Evolutionary conservation across 2,329 filamentous ascomycete genomes (phyloP).

Genomic region (Zymoseptoria crescenta): DNA sequence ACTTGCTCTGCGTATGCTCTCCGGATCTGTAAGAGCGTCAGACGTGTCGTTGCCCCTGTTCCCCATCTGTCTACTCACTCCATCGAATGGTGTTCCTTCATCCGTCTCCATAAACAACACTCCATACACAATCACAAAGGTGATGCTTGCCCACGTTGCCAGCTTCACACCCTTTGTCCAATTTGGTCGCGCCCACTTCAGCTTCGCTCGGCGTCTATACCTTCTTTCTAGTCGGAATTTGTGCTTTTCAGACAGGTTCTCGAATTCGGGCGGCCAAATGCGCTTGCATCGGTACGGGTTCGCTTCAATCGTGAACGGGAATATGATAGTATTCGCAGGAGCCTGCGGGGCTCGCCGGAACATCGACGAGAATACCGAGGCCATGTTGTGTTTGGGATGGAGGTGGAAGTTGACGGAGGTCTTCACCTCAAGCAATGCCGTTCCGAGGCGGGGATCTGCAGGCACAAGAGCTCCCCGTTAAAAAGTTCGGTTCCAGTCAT

Average conservation of each 20-base stretch:
- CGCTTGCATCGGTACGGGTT: constrained; percentile 61
- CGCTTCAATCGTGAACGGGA: constrained; percentile 35
- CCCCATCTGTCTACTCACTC: constrained; percentile 32
- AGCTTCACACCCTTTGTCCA: constrained; percentile 61
- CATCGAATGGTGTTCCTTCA: constrained; percentile 43
- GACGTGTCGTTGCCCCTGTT: not conserved
- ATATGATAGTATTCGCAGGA: constrained; percentile 15
- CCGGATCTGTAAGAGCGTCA: constrained; percentile 6
- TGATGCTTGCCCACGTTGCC: constrained; percentile 53
- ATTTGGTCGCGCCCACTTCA: constrained; percentile 53
- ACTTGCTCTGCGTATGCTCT: constrained; percentile 10
- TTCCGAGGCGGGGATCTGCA: not conserved
- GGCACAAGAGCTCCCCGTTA: not conserved
- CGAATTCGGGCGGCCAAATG: constrained; percentile 71
- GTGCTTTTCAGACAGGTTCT: constrained; percentile 59
- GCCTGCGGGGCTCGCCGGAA: constrained; percentile 18
- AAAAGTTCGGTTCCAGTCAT: not conserved
- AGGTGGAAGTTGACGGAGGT: not conserved
- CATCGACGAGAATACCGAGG: constrained; percentile 19
- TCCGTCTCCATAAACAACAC: constrained; percentile 53
- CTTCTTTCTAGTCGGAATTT: constrained; percentile 73
- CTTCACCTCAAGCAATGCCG: not conserved
- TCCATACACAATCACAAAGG: constrained; percentile 48
- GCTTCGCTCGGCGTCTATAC: constrained; percentile 61
- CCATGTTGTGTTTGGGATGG: constrained; percentile 10